Base-by-base conservation (phyloP, 345 rosid genomes). In the Anastatica hierochuntica region DNA sequence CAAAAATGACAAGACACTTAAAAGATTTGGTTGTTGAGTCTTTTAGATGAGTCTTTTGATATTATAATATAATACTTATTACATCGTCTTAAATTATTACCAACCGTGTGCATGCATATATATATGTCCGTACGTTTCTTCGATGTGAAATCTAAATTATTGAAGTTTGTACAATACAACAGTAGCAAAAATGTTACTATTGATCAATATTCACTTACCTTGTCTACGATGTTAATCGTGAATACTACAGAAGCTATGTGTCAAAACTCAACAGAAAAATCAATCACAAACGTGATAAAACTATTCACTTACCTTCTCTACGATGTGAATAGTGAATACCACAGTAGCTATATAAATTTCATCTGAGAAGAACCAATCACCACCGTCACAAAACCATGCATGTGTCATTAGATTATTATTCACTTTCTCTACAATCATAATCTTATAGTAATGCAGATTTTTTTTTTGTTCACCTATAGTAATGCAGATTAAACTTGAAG, bases 31-130 rank as follows among this genome's bases (percentile, higher is more conserved):
- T 64, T 56, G 57, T 64, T 64, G 62, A 64, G 49, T 14, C 36
- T 20, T 49, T 13, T 31, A 33, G 49, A 45, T 31, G 51, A 56
- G 31, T 24, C 16, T 40, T 21, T n/a, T n/a, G n/a, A n/a, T n/a
- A n/a, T n/a, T n/a, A n/a, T 49, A 8, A 30, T 49, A 27, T 14
- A 39, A 47, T 46, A 31, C 42, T 18, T 47, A 43, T 42, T 43
- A 24, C 30, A 48, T 39, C 17, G 33, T 56, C 62, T 48, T 64
- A 35, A 56, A 64, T 56, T 48, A 49, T 56, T 64, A 23, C 51
- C 63, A 64, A 64, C 63, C 69, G 69, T 64, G 69, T 56, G 69
- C 69, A 64, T 64, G 69, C 69, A 64, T 62, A 62, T 64, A 51
- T 64, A 64, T 62, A 62, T 64, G 57, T 64, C 63, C 51, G 40